phyloP scores from a whole-genome alignment of 2,329 filamentous ascomycete genomes.

The Pseudopithomyces chartarum region DNA sequence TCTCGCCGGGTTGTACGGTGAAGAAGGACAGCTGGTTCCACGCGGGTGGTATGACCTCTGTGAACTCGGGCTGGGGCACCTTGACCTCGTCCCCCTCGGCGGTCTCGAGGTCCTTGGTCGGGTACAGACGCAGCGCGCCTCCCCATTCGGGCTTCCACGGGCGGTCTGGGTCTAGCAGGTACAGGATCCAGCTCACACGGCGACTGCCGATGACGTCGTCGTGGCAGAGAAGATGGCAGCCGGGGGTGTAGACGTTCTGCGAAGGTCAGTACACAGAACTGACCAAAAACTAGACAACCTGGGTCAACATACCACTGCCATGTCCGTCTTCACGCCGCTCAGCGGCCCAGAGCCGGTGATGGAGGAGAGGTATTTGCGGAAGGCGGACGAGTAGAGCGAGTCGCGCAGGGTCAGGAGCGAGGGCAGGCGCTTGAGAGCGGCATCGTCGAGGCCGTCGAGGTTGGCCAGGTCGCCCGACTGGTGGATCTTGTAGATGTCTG shows the following conservation, averaged over 20 bases:
- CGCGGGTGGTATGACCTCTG: conserved; percentile 84
- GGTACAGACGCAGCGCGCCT: conserved; percentile 86
- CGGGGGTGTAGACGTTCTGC: conserved; percentile 89
- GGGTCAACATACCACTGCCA: conserved; percentile 72
- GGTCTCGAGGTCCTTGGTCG: conserved; percentile 67
- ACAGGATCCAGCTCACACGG: conserved; percentile 95
- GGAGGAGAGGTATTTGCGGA: conserved; percentile 84
- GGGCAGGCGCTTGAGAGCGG: conserved; percentile 81
- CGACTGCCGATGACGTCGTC: conserved; percentile 99
- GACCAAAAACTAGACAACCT: background rate
- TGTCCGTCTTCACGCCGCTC: conserved; percentile 93
- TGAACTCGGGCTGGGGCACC: conserved; percentile 78
- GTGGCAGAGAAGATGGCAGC: conserved; percentile 93
- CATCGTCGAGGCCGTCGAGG: conserved; percentile 88
- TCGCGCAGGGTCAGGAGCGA: conserved; percentile 92
- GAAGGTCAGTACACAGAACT: conserved; percentile 15
- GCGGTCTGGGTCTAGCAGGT: conserved; percentile 88
- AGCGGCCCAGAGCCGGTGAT: conserved; percentile 86
- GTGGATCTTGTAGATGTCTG: conserved; percentile 99
- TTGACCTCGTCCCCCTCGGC: conserved; percentile 75
- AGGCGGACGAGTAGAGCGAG: conserved; percentile 87
- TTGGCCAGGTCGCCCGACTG: conserved; percentile 98
- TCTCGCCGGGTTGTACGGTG: conserved; percentile 96
- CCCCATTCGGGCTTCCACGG: conserved; percentile 93
- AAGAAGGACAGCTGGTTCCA: conserved; percentile 99